A percentile compares a stretch with the other conserved stretches of the same genome.
These are phyloP conservation scores for Scalesia atractyloides DNA, from an alignment of 129 eudicot genomes.

Conservation along the genomic window DNA sequence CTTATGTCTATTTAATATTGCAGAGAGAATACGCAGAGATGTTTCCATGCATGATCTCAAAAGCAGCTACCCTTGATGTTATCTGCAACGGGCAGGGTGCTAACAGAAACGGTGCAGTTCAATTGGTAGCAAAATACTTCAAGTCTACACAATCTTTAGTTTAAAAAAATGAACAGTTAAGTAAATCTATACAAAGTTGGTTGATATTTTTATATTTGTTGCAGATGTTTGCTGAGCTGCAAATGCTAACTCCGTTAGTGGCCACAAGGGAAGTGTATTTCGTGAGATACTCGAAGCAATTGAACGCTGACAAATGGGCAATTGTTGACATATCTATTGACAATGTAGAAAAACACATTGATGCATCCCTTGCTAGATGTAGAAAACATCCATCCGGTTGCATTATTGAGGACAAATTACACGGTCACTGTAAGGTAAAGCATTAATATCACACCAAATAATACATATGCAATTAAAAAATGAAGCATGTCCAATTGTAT, in stretches of 20 bases:
- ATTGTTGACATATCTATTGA: constrained; percentile 88
- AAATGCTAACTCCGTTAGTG: constrained; percentile 91
- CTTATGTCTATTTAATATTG: constrained; percentile 10
- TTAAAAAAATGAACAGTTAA: not conserved
- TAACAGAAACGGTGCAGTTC: constrained; percentile 65
- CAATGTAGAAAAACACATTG: constrained; percentile 62
- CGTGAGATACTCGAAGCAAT: constrained; percentile 72
- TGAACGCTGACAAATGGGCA: constrained; percentile 79
- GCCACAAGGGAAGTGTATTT: constrained; percentile 86
- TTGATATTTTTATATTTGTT: constrained; percentile 11
- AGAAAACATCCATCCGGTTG: constrained; percentile 97
- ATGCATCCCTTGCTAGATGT: constrained; percentile 67
- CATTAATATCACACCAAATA: not conserved
- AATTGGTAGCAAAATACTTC: constrained; percentile 53
- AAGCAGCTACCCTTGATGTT: constrained; percentile 79
- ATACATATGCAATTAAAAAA: constrained; percentile 1
- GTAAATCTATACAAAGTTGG: constrained; percentile 15
- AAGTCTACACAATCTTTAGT: constrained; percentile 10
- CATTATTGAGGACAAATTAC: constrained; percentile 74
- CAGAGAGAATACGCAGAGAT: constrained; percentile 85
- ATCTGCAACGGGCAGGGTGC: constrained; percentile 67
- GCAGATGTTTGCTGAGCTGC: constrained; percentile 95
- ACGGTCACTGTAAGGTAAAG: constrained; percentile 89
- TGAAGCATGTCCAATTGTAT: constrained; percentile 6
- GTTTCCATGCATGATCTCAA: constrained; percentile 81